These are phyloP conservation scores for Aureobasidium melanogenum DNA, from an alignment of 2,329 filamentous ascomycete genomes.

Conservation along the genomic window DNA sequence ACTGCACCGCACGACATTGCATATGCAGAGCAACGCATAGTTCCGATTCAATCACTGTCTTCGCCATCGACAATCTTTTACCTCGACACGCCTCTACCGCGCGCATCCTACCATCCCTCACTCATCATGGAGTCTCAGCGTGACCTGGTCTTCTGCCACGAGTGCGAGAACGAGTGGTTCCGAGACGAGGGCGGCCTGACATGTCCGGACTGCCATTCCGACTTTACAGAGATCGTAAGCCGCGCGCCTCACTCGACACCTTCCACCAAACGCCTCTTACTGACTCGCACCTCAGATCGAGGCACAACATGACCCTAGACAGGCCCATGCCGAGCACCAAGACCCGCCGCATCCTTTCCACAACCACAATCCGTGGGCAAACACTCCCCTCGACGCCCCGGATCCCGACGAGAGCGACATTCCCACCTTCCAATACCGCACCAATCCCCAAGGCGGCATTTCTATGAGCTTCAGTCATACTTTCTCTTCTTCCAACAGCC, in stretches of 20 bases:
- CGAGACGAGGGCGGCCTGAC: slow-evolving; percentile 56
- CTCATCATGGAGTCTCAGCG: slow-evolving; percentile 25
- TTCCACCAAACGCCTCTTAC: background rate
- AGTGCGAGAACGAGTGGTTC: slow-evolving; percentile 74
- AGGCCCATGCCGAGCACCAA: slow-evolving; percentile 23
- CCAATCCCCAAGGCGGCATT: slow-evolving; percentile 19
- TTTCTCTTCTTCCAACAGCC: background rate
- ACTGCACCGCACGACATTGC: background rate
- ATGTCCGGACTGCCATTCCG: slow-evolving; percentile 70
- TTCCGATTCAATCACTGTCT: background rate
- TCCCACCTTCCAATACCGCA: slow-evolving; percentile 23
- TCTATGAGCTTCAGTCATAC: slow-evolving; percentile 11
- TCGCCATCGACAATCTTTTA: background rate
- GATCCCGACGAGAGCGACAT: slow-evolving; percentile 41
- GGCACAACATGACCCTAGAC: slow-evolving; percentile 55
- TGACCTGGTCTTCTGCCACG: slow-evolving; percentile 80
- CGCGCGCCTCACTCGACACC: background rate
- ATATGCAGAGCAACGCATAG: slow-evolving; percentile 6
- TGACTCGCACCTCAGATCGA: slow-evolving; percentile 31
- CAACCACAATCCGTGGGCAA: slow-evolving; percentile 41
- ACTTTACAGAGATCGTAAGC: slow-evolving; percentile 74
- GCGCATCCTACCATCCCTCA: background rate
- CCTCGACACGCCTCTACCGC: background rate
- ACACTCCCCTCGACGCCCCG: slow-evolving; percentile 35
- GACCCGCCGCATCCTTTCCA: slow-evolving; percentile 28